These are phyloP conservation scores for Saitozyma podzolica DNA, from an alignment of 768 basidiomycete species.

Conservation along the genomic window DNA sequence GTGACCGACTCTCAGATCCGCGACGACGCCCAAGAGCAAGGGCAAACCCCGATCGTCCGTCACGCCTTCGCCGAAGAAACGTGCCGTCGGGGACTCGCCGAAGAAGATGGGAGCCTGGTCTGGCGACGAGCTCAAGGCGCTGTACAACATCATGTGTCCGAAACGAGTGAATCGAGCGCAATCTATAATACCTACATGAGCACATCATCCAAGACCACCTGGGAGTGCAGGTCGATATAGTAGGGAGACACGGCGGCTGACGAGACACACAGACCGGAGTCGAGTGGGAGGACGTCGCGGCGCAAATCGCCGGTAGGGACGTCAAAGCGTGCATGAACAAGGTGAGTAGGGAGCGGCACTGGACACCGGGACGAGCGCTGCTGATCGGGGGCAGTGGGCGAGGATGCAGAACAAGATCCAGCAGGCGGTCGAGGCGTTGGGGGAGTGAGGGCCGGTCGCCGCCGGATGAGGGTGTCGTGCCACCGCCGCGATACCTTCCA, in stretches of 20 bases:
- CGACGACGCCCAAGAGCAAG: slow-evolving; percentile 5
- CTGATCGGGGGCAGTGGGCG: slow-evolving; percentile 17
- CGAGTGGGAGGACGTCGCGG: slow-evolving; percentile 27
- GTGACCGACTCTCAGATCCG: not conserved
- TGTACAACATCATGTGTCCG: slow-evolving; percentile 32
- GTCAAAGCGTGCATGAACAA: slow-evolving; percentile 31
- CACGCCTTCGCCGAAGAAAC: not conserved
- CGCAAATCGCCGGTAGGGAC: slow-evolving; percentile 23
- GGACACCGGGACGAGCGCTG: not conserved
- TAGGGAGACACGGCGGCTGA: slow-evolving; percentile 7
- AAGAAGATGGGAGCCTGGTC: slow-evolving; percentile 31
- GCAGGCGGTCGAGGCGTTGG: slow-evolving; percentile 22
- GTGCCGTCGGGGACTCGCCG: not conserved
- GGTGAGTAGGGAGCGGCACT: slow-evolving; percentile 6
- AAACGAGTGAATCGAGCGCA: slow-evolving; percentile 16
- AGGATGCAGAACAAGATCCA: slow-evolving; percentile 27
- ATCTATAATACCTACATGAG: not conserved
- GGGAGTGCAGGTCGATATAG: not conserved
- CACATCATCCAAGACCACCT: not conserved
- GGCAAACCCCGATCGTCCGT: slow-evolving; percentile 1
- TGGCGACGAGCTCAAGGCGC: slow-evolving; percentile 25
- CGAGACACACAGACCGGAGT: slow-evolving; percentile 20
- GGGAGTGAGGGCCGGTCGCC: slow-evolving; percentile 10
- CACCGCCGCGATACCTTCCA: too few species aligned
- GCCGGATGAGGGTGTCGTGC: not conserved